A percentile compares a stretch with the other conserved stretches of the same genome.
phyloP scores from a whole-genome alignment of 306 rosid species.

The Benincasa hispida region DNA sequence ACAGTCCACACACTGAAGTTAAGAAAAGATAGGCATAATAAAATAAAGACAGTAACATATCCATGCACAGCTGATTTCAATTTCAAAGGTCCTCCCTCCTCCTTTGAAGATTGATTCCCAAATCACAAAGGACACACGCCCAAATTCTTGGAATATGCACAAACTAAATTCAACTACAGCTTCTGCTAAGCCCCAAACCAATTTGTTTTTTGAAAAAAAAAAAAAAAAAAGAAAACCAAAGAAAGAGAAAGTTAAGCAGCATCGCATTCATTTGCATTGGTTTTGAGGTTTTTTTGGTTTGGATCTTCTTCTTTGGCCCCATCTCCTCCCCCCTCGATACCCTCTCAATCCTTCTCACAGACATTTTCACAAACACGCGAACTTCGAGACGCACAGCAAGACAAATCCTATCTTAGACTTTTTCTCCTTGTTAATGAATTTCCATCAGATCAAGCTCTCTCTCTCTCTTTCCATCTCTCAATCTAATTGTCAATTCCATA shows the following conservation, averaged over 20 bases:
- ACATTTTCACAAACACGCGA: background rate
- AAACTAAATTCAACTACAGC: slow-evolving; percentile 7
- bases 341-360: slow-evolving; percentile 10
- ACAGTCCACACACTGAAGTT: background rate
- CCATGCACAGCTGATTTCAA: slow-evolving; percentile 12
- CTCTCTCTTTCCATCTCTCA: slow-evolving; percentile 9
- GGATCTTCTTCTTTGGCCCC: slow-evolving; percentile 73
- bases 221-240: slow-evolving; percentile 48
- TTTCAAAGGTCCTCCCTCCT: background rate
- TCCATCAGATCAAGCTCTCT: background rate
- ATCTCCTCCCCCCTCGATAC: slow-evolving; percentile 51
- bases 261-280: slow-evolving; percentile 47
- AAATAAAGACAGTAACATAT: slow-evolving; percentile 2
- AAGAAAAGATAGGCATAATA: background rate
- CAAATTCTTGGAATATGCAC: slow-evolving; percentile 22
- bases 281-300: slow-evolving; percentile 56
- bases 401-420: slow-evolving; percentile 11
- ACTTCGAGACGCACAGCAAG: slow-evolving; percentile 6
- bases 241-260: slow-evolving; percentile 35
- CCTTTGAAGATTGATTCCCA: slow-evolving; percentile 6
- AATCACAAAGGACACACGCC: slow-evolving; percentile 34
- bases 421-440: slow-evolving; percentile 8
- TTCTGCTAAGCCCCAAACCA: slow-evolving; percentile 12
- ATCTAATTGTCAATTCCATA: background rate
- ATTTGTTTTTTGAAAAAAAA: slow-evolving; percentile 17